Percentiles rank a stretch among this genome's conserved stretches.
phyloP scores from a whole-genome alignment of 352 stramenopile species.

The Globisporangium recalcitrans region DNA sequence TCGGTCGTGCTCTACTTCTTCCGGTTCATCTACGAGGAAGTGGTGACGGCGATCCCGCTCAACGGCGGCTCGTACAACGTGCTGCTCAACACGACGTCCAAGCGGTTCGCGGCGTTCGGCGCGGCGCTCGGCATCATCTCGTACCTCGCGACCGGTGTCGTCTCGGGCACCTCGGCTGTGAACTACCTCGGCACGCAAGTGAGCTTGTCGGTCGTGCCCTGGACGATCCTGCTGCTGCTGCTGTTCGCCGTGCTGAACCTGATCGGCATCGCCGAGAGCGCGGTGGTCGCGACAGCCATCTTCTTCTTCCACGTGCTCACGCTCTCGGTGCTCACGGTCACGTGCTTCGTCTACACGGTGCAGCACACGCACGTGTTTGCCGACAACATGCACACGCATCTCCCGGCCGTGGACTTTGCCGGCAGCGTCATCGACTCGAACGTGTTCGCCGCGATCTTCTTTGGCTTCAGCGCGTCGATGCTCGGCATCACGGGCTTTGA shows the following conservation, averaged over 20 bases:
- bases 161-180: slow-evolving; percentile 58
- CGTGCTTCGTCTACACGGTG: slow-evolving; percentile 47
- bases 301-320: slow-evolving; percentile 74
- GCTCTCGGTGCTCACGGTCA: slow-evolving; percentile 46
- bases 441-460: slow-evolving; percentile 51
- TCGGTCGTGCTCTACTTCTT: slow-evolving; percentile 50
- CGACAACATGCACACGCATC: slow-evolving; percentile 54
- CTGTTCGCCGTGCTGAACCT: slow-evolving; percentile 70
- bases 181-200: slow-evolving; percentile 74
- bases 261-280: slow-evolving; percentile 74
- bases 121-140: slow-evolving; percentile 84
- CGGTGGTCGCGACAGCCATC: slow-evolving; percentile 59
- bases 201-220: slow-evolving; percentile 25
- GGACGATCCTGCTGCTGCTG: slow-evolving; percentile 39
- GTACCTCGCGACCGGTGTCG: slow-evolving; percentile 83
- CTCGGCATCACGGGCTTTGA: slow-evolving; percentile 90
- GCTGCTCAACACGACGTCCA: slow-evolving; percentile 86
- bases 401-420: slow-evolving; percentile 52
- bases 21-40: slow-evolving; percentile 84
- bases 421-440: slow-evolving; percentile 24
- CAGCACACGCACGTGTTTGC: slow-evolving; percentile 47
- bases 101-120: slow-evolving; percentile 65
- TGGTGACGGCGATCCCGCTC: slow-evolving; percentile 82
- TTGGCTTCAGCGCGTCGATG: slow-evolving; percentile 73
- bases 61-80: slow-evolving; percentile 90